Base-by-base conservation (phyloP, 2,329 filamentous ascomycete genomes). In the Monilinia fructicola region DNA sequence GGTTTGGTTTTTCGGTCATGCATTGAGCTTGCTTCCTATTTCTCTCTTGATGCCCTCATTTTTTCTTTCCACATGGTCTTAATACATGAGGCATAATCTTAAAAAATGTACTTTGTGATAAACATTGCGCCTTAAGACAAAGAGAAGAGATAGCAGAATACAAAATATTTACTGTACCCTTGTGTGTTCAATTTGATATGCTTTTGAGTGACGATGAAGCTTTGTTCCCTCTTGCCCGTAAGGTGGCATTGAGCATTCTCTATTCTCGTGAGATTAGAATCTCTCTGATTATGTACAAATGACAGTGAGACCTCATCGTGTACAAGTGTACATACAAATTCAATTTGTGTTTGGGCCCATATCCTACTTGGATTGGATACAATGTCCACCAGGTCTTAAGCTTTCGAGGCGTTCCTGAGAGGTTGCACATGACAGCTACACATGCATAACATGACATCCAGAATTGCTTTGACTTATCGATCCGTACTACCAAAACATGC, bases 1-100 rank as follows among this genome's bases (percentile, higher is more conserved):
- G 73, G 73, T 73, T 72, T 72, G 73, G 71, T 69, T 68, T 69
- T 69, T 67, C 60, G 60, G 60, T 64, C 65, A 64, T 67, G 59
- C 65, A 55, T 58, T 55, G 60, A 62, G 59, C 65, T 53, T 64
- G 53, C 35, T 67, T 64, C 28, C 38, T 35, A 55, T 64, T 56
- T 64, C 28, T 58, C 50, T 58, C 31, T 55, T 40, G 38, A 64
- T 35, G 48, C 26, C 26, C n/a, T 48, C 42, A 23, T 31, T 48
- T 48, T 48, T 48, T 38, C 18, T 35, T 35, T 21, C 54, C 52
- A 42, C 52, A n/a, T 48, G 40, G 35, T 56, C 10, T 35, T 38
- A 18, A 44, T 63, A n/a, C 52, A 53, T 63, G 52, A 16, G 60
- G 60, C 52, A 44, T 64, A 64, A 64, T 64, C 28, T 48, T 58